Percentiles rank a stretch among this genome's conserved stretches.
Evolutionary conservation across 2,329 filamentous ascomycete genomes (phyloP).

Genomic region (Reticulascus tulasneorum): DNA sequence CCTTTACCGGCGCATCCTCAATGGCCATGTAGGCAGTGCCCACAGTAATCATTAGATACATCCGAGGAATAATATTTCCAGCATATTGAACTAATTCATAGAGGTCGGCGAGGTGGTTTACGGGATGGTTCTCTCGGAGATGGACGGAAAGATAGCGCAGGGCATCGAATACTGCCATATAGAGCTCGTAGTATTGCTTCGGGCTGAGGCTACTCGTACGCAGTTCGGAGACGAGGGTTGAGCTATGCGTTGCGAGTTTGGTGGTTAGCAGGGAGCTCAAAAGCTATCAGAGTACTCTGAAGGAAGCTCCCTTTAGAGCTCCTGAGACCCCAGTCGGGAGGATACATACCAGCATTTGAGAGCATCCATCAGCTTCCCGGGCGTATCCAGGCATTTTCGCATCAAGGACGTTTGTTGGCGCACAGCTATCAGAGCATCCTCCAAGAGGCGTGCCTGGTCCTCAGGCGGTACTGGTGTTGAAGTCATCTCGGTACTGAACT

Average conservation of each 20-base stretch:
- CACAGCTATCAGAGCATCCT: conserved; percentile 94
- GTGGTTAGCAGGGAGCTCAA: conserved; percentile 1
- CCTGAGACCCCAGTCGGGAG: conserved; percentile 10
- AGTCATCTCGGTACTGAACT: conserved; percentile 25
- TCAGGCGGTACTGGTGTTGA: conserved; percentile 62
- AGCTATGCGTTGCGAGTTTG: conserved; percentile 50
- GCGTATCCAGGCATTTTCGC: conserved; percentile 95
- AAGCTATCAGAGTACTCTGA: conserved; percentile 10
- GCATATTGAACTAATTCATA: conserved; percentile 98
- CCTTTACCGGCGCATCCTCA: conserved; percentile 95
- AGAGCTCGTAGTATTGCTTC: conserved; percentile 99
- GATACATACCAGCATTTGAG: conserved; percentile 91
- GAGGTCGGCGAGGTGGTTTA: conserved; percentile 95
- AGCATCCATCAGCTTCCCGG: conserved; percentile 98
- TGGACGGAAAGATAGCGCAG: conserved; percentile 94
- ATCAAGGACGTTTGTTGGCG: conserved; percentile 95
- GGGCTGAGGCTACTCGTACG: conserved; percentile 96
- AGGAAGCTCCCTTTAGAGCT: too few relatives aligned
- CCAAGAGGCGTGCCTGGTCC: conserved; percentile 86
- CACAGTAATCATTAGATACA: conserved; percentile 99
- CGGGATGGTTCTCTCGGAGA: conserved; percentile 93
- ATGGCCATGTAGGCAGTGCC: conserved; percentile 99
- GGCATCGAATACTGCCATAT: conserved; percentile 98
- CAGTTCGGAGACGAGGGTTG: conserved; percentile 95
- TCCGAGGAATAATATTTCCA: conserved; percentile 90